Evolutionary conservation across 768 basidiomycete genomes (phyloP).

Genomic region (Lentinula boryana): DNA sequence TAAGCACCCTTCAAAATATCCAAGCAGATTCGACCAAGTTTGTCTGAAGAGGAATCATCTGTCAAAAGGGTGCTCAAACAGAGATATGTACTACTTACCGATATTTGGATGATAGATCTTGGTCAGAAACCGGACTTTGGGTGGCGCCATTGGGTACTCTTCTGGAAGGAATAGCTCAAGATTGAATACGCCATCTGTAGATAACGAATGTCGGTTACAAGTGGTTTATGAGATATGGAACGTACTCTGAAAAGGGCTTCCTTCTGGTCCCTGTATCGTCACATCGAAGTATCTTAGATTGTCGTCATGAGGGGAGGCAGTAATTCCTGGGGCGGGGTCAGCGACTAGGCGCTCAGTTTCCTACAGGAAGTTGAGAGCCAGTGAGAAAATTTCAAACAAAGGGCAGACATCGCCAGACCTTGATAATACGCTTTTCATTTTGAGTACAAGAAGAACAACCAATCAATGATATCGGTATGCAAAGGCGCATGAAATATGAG

Average conservation of each 20-base stretch:
- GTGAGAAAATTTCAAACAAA: conserved; percentile 6
- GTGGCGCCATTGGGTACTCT: conserved; percentile 99
- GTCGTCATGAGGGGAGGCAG: conserved; percentile 93
- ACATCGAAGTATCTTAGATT: conserved; percentile 99
- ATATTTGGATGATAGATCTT: conserved; percentile 99
- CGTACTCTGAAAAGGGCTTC: conserved; percentile 85
- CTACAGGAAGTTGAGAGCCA: conserved; percentile 32
- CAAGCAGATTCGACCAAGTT: conserved; percentile 95
- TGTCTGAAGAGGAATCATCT: conserved; percentile 50
- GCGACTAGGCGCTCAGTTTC: conserved; percentile 96
- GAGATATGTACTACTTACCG: conserved; percentile 48
- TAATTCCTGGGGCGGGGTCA: conserved; percentile 96
- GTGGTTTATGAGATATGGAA: not conserved
- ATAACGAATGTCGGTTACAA: not conserved
- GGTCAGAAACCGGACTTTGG: conserved; percentile 95
- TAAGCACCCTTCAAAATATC: conserved; percentile 91
- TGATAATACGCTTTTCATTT: conserved; percentile 41
- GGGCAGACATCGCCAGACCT: conserved; percentile 23
- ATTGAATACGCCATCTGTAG: conserved; percentile 81
- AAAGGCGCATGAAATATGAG: not conserved
- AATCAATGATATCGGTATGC: not conserved
- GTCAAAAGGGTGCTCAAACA: not conserved
- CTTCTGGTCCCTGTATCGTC: conserved; percentile 89
- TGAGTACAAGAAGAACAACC: not conserved
- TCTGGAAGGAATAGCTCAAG: conserved; percentile 98